These are phyloP conservation scores for Jamesozyma jinghongensis DNA, from an alignment of 805 yeast genomes.

Conservation along the genomic window DNA sequence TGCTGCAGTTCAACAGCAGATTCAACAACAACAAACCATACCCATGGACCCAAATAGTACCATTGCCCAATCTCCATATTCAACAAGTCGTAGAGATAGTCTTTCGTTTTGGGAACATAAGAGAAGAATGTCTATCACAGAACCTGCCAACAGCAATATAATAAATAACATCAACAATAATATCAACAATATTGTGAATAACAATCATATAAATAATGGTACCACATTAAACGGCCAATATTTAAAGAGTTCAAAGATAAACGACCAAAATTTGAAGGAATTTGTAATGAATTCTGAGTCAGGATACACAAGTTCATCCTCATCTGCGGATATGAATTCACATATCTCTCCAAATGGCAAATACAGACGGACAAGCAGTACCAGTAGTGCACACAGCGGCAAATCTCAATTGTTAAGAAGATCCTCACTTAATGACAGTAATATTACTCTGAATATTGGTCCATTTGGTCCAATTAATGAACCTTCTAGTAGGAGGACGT, in stretches of 20 bases:
- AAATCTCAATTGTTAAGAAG: slow-evolving; percentile 14
- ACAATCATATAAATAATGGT: slow-evolving; percentile 1
- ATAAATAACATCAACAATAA: slow-evolving; percentile 4
- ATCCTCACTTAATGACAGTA: slow-evolving; percentile 22
- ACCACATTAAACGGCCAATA: slow-evolving; percentile 1
- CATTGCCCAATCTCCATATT: slow-evolving; percentile 8
- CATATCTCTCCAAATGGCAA: slow-evolving; percentile 6
- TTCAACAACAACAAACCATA: slow-evolving; percentile 3
- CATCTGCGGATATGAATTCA: slow-evolving; percentile 15
- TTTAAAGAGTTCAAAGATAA: slow-evolving; percentile 23
- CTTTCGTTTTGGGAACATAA: slow-evolving; percentile 34
- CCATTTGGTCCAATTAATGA: slow-evolving; percentile 92
- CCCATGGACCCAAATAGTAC: slow-evolving; percentile 6
- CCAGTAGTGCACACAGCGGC: slow-evolving; percentile 16
- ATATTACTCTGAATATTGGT: slow-evolving; percentile 30
- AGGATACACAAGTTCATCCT: slow-evolving; percentile 25
- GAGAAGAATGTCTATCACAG: slow-evolving; percentile 33
- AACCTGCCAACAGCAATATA: slow-evolving; percentile 9
- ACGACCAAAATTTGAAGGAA: slow-evolving; percentile 30
- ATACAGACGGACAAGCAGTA: slow-evolving; percentile 22
- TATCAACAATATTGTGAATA: not conserved
- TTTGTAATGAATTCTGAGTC: slow-evolving; percentile 22
- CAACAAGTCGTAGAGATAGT: slow-evolving; percentile 9
- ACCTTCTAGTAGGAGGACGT: slow-evolving; percentile 77
- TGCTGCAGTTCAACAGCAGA: slow-evolving; percentile 26